Evolutionary conservation across 2,329 filamentous ascomycete species (phyloP).

Genomic region (Colletotrichum tamarilloi): DNA sequence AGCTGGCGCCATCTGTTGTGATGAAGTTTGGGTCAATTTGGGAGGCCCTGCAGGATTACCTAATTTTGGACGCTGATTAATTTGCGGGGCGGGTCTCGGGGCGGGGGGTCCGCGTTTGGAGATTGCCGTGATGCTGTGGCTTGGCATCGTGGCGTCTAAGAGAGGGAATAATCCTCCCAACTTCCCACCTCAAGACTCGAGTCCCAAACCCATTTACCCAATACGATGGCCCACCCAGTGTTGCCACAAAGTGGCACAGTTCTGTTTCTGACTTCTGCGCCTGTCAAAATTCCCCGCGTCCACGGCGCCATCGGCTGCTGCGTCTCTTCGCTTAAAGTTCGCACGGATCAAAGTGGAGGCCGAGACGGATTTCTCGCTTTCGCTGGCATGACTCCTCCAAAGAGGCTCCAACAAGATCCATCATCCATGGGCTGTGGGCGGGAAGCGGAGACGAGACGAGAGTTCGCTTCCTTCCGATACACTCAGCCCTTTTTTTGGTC

Average conservation of each 20-base stretch:
- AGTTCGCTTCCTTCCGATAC: slow-evolving; percentile 29
- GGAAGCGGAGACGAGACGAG: slow-evolving; percentile 8
- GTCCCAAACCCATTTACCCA: too few species aligned
- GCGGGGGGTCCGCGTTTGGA: background rate
- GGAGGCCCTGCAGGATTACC: slow-evolving; percentile 12
- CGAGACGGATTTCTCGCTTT: background rate
- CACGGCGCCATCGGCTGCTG: slow-evolving; percentile 12
- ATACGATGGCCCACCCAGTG: background rate
- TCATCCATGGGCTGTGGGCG: too few species aligned
- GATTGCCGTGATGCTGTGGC: background rate
- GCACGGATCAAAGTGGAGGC: slow-evolving; percentile 10
- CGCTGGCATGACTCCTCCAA: background rate
- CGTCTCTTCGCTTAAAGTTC: background rate
- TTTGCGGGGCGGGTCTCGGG: background rate
- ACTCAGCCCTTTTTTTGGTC: slow-evolving; percentile 2
- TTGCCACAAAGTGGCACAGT: slow-evolving; percentile 21
- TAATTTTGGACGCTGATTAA: slow-evolving; percentile 20
- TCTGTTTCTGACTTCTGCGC: background rate
- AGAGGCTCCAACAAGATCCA: too few species aligned
- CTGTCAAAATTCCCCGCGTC: background rate
- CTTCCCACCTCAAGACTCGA: too few species aligned
- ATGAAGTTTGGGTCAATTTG: background rate
- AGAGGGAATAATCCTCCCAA: background rate
- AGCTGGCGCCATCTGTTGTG: slow-evolving; percentile 14
- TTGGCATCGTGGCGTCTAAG: background rate